These are phyloP conservation scores for Plantago lanceolata DNA, from an alignment of 305 asterid genomes.

Conservation along the genomic window DNA sequence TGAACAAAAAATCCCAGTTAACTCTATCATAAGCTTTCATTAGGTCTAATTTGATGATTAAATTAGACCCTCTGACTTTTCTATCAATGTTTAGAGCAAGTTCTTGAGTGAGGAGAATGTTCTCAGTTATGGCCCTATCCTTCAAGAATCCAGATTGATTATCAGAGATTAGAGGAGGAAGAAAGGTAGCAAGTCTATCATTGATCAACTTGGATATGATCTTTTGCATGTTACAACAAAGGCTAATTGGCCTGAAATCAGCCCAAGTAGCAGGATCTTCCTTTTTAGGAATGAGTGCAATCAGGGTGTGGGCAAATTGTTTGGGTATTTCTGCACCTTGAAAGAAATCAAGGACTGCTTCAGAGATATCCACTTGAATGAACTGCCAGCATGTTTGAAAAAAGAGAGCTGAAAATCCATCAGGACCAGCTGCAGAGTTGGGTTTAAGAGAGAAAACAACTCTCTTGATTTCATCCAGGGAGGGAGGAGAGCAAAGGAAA, in stretches of 20 bases:
- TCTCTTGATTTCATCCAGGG: not conserved
- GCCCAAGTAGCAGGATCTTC: not conserved
- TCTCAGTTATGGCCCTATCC: not conserved
- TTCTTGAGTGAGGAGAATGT: not conserved
- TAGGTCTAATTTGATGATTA: not conserved
- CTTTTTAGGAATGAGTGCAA: not conserved
- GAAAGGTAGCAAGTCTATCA: not conserved
- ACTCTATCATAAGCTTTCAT: slow-evolving; percentile 2
- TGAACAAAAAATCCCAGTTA: not conserved
- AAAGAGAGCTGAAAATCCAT: not conserved
- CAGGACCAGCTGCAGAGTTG: not conserved
- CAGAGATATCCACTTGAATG: not conserved
- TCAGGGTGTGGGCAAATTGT: not conserved
- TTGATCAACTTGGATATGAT: not conserved
- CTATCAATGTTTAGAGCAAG: not conserved
- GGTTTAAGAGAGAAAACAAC: not conserved
- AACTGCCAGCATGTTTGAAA: not conserved
- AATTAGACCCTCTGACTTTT: not conserved
- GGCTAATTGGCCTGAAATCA: not conserved
- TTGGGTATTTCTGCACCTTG: not conserved
- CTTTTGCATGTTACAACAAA: not conserved
- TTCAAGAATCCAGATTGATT: not conserved
- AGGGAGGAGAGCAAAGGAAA: not conserved
- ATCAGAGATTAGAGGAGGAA: not conserved
- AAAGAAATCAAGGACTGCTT: not conserved